A percentile compares a stretch with the other conserved stretches of the same genome.
Evolutionary conservation across 139 green algal genomes (phyloP).

Genomic region (Bryopsis sp.): DNA sequence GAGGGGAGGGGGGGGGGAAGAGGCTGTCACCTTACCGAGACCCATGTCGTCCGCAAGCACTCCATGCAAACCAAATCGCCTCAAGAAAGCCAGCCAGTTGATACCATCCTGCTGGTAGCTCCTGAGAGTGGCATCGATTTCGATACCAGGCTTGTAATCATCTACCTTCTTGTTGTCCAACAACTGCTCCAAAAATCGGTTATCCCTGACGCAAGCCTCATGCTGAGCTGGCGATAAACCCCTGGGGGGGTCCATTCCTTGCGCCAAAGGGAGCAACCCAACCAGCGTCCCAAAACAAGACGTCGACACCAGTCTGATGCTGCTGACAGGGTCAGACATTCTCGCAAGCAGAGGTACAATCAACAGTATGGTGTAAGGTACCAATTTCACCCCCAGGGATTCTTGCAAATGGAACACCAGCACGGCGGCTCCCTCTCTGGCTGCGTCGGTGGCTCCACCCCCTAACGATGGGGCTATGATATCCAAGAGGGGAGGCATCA

Average conservation of each 20-base stretch:
- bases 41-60: conserved; percentile 96
- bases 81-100: conserved; percentile 95
- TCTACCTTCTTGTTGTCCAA: conserved; percentile 69
- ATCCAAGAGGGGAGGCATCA: conserved; percentile 29
- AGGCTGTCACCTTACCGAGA: conserved; percentile 35
- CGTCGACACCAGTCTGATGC: conserved; percentile 49
- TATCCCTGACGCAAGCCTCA: conserved; percentile 42
- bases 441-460: neutral
- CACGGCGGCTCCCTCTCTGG: neutral
- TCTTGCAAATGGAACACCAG: conserved; percentile 8
- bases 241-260: conserved; percentile 45
- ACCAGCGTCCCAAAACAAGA: conserved; percentile 72
- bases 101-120: conserved; percentile 93
- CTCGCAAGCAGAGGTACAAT: conserved; percentile 79
- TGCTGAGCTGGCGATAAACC: conserved; percentile 47
- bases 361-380: conserved; percentile 65
- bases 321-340: conserved; percentile 66
- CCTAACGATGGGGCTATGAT: conserved; percentile 12
- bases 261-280: conserved; percentile 76
- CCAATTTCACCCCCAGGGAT: conserved; percentile 30
- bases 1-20: conserved; percentile 10
- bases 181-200: conserved; percentile 76
- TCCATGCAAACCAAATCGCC: conserved; percentile 84
- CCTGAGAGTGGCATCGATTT: conserved; percentile 44
- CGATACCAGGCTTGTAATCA: conserved; percentile 58